phyloP scores from a whole-genome alignment of 2,329 filamentous ascomycete species.

The Sarocladium oryzae region DNA sequence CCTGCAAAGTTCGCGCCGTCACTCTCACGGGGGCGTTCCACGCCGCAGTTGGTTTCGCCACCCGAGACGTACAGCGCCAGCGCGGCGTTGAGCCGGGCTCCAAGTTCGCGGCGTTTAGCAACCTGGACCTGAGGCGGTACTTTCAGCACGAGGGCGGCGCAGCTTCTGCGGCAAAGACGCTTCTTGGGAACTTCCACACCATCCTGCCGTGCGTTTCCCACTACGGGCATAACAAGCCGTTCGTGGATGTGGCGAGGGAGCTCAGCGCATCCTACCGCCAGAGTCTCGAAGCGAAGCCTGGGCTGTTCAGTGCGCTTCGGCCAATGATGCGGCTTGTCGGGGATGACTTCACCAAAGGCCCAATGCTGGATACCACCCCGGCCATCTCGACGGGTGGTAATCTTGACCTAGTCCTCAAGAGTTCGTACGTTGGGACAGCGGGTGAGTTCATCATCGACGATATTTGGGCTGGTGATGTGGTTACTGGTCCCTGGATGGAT shows the following conservation, averaged over 20 bases:
- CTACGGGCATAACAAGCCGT: not conserved
- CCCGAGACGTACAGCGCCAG: not conserved
- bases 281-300: not conserved
- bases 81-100: slow-evolving; percentile 2
- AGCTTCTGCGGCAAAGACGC: slow-evolving; percentile 1
- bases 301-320: slow-evolving; percentile 5
- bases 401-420: slow-evolving; percentile 1
- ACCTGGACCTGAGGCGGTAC: slow-evolving; percentile 2
- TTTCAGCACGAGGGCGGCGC: not conserved
- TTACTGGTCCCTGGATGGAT: slow-evolving; percentile 7
- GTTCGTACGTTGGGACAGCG: not conserved
- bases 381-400: slow-evolving; percentile 6
- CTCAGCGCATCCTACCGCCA: slow-evolving; percentile 2
- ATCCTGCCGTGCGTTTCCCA: slow-evolving; percentile 6
- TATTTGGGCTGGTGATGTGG: not conserved
- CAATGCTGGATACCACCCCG: slow-evolving; percentile 2
- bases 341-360: slow-evolving; percentile 3
- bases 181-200: slow-evolving; percentile 7
- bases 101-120: slow-evolving; percentile 6
- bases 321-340: slow-evolving; percentile 4
- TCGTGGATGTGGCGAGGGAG: slow-evolving; percentile 3
- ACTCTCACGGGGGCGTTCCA: slow-evolving; percentile 3
- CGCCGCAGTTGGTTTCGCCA: slow-evolving; percentile 5
- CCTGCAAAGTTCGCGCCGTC: not conserved
- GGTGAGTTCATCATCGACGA: slow-evolving; percentile 3